Evolutionary conservation across 2,329 filamentous ascomycete genomes (phyloP).

Genomic region (Epichloe scottii): DNA sequence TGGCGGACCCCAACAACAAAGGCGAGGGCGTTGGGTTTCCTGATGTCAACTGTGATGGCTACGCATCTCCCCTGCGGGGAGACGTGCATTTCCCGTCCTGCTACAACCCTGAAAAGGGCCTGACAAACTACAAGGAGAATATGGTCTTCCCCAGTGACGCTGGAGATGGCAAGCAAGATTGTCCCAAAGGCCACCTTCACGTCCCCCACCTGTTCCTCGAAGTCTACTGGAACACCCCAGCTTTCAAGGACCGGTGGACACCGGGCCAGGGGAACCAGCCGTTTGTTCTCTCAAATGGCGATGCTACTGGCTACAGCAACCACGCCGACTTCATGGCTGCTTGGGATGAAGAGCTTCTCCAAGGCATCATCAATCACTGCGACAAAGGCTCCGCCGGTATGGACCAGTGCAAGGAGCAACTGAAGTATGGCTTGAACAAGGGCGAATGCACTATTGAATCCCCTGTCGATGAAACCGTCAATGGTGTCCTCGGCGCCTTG

Average conservation of each 20-base stretch:
- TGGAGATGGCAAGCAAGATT: constrained; percentile 37
- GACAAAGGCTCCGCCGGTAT: constrained; percentile 46
- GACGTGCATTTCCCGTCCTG: constrained; percentile 64
- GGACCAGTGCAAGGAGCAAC: constrained; percentile 43
- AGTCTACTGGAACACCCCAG: constrained; percentile 47
- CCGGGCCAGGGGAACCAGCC: constrained; percentile 42
- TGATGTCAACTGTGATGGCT: constrained; percentile 52
- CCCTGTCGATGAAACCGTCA: constrained; percentile 32
- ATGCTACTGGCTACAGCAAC: constrained; percentile 55
- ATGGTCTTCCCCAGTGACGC: constrained; percentile 46
- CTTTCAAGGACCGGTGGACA: constrained; percentile 40
- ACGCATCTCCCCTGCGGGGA: constrained; percentile 46
- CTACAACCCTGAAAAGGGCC: constrained; percentile 52
- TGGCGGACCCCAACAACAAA: constrained; percentile 39
- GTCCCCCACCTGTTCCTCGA: constrained; percentile 46
- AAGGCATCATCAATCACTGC: constrained; percentile 56
- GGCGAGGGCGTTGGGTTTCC: constrained; percentile 56
- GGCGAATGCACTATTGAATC: constrained; percentile 38
- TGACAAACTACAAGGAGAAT: constrained; percentile 50
- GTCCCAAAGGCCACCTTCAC: constrained; percentile 41
- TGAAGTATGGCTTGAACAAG: constrained; percentile 34
- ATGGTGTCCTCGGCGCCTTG: constrained; percentile 32
- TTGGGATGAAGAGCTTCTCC: constrained; percentile 54
- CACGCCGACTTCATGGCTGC: constrained; percentile 65
- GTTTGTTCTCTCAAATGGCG: constrained; percentile 58